Base-by-base conservation (phyloP, 495 filamentous ascomycete genomes). In the Hypoxylon cercidicola region DNA sequence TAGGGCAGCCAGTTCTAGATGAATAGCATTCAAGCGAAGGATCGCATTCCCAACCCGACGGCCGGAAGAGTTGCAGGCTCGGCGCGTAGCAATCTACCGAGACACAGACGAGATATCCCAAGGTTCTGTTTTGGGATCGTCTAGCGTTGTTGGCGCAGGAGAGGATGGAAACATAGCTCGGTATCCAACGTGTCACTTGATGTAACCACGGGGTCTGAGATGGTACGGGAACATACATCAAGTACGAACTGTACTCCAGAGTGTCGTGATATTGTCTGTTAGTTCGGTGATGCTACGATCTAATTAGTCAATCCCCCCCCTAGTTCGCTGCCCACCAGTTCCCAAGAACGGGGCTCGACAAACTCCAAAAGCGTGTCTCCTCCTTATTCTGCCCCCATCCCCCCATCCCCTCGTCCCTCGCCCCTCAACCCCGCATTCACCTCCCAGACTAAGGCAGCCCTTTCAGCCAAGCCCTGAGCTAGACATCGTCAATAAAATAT, bases 341-440 rank as follows among this genome's bases (percentile, higher is more conserved):
- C 58, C 58, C 52, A 62, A 62, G 47, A 50, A 54, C 34, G 43
- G 48, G 56, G 57, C 39, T 23, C 32, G 32, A 46, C 34, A 8
- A 39, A 45, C 50, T 40, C 56, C 30, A 51, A 59, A 39, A 51
- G 50, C 37, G 35, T 48, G 5, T 58, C 40, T 25, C n/a, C 18
- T 20, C 43, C 30, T 16, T 12, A 15, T 21, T 54, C 53, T 48
- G n/a, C 53, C 43, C 43, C 54, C 50, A 30, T 28, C 25, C 25
- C 25, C 7, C 25, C 7, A 3, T 7, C 25, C 25, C 25, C 25
- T 7, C 25, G 25, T 28, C 25, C 16, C 37, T 16, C 8, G 39
- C 60, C 60, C 54, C 55, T 39, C 48, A 59, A 60, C 65, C 65
- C 65, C 65, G 65, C 65, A 61, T 63, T 47, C 58, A 18, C 55